phyloP scores from a whole-genome alignment of 192 early-diverging fungal species.

The Gonapodya prolifera region DNA sequence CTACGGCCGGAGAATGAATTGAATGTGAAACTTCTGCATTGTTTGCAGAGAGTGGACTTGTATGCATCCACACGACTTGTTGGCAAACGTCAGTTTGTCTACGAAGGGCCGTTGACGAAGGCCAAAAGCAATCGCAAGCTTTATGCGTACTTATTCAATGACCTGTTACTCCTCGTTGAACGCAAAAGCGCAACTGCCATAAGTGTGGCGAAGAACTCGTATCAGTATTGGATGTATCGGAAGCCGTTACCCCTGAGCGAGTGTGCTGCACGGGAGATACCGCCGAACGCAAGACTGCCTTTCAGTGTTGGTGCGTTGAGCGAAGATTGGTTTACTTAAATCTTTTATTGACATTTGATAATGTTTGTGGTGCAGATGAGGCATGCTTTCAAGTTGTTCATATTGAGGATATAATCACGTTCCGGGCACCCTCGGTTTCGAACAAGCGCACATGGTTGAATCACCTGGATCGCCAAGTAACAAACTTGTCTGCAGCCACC shows the following conservation, averaged over 20 bases:
- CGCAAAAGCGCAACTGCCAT: conserved; percentile 13
- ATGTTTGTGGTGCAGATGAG: conserved; percentile 21
- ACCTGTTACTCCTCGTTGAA: conserved; percentile 40
- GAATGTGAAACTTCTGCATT: conserved; percentile 8
- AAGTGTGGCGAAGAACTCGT: conserved; percentile 10
- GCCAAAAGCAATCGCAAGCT: conserved; percentile 67
- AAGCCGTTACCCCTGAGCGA: conserved; percentile 12
- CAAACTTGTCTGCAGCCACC: conserved; percentile 10
- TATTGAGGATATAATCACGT: conserved; percentile 31
- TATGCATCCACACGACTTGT: conserved; percentile 37
- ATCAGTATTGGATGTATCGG: conserved; percentile 18
- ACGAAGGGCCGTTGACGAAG: conserved; percentile 59
- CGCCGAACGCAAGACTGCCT: conserved; percentile 27
- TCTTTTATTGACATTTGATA: neutral
- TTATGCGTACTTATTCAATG: conserved; percentile 44
- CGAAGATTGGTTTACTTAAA: conserved; percentile 11
- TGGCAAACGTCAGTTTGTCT: conserved; percentile 45
- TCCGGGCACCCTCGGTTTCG: conserved; percentile 31
- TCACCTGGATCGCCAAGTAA: conserved; percentile 14
- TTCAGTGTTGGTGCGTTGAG: conserved; percentile 13
- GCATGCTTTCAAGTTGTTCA: conserved; percentile 48
- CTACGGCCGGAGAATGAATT: neutral
- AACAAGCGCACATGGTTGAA: conserved; percentile 53
- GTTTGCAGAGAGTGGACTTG: conserved; percentile 32
- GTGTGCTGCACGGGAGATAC: conserved; percentile 16